A percentile compares a stretch with the other conserved stretches of the same genome.
Evolutionary conservation across 176 grass and related monocot genomes (phyloP).

Genomic region (Panicum miliaceum): DNA sequence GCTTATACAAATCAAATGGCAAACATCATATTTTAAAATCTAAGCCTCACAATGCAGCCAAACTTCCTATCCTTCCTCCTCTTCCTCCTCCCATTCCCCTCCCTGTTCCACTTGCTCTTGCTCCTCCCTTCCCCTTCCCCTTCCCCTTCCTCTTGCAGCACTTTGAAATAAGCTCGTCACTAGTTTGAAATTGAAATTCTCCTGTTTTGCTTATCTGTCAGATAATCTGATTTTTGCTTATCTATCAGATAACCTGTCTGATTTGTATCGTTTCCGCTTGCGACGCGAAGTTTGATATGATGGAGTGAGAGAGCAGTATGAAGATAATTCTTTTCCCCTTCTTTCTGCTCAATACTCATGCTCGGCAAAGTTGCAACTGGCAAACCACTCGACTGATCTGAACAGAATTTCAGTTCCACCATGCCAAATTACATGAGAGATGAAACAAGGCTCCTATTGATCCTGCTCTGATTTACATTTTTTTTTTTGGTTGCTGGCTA

Average conservation of each 20-base stretch:
- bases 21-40: no score
- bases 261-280: neutral
- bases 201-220: neutral
- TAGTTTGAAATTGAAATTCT: neutral
- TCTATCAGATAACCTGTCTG: neutral
- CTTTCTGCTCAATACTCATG: neutral
- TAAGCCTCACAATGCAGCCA: no score
- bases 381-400: neutral
- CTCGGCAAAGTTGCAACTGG: neutral
- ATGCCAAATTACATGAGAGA: conserved; percentile 27
- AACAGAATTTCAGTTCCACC: conserved; percentile 16
- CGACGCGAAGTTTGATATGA: neutral
- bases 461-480: conserved; percentile 60
- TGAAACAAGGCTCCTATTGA: conserved; percentile 32
- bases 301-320: neutral
- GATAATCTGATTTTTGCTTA: no score
- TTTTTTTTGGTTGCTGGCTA: conserved; percentile 17
- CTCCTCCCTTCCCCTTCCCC: no score
- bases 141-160: no score
- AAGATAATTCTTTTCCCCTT: neutral
- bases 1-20: no score
- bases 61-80: no score
- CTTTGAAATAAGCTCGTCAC: neutral
- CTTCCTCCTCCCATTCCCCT: no score
- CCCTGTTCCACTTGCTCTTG: no score